Evolutionary conservation across 176 grass and related monocot genomes (phyloP).

Genomic region (Paspalum notatum): DNA sequence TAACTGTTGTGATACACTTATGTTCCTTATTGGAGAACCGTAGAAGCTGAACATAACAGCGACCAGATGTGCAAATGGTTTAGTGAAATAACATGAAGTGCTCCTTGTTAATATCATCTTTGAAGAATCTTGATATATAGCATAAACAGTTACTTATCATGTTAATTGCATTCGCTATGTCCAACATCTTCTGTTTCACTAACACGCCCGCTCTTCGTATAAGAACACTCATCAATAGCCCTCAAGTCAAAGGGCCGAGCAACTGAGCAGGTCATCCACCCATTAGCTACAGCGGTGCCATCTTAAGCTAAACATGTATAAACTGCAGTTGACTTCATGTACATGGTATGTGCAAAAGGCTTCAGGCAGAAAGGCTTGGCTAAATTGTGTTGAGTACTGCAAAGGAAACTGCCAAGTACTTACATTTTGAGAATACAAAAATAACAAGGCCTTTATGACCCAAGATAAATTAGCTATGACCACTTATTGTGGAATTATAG

Average conservation of each 20-base stretch:
- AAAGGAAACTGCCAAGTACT: not conserved
- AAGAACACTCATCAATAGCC: not conserved
- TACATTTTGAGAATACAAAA: not conserved
- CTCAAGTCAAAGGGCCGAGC: not conserved
- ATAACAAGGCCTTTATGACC: not conserved
- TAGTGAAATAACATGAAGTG: not conserved
- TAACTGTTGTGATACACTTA: conserved; percentile 3
- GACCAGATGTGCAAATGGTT: not conserved
- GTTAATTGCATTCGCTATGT: not conserved
- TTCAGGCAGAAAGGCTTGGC: not conserved
- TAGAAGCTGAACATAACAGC: not conserved
- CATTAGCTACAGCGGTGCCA: not conserved
- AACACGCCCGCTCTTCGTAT: not conserved
- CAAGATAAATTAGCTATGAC: not conserved
- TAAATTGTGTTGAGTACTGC: not conserved
- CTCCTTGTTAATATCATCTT: not conserved
- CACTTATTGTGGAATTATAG: not conserved
- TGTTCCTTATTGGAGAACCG: not conserved
- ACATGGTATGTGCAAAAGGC: not conserved
- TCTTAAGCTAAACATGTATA: not conserved
- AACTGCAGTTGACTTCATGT: not conserved
- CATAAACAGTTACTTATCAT: not conserved
- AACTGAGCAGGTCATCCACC: not conserved
- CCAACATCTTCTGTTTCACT: not conserved
- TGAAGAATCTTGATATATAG: too few species aligned